phyloP scores from a whole-genome alignment of 2,329 filamentous ascomycete genomes.

The Emergomyces africanus region DNA sequence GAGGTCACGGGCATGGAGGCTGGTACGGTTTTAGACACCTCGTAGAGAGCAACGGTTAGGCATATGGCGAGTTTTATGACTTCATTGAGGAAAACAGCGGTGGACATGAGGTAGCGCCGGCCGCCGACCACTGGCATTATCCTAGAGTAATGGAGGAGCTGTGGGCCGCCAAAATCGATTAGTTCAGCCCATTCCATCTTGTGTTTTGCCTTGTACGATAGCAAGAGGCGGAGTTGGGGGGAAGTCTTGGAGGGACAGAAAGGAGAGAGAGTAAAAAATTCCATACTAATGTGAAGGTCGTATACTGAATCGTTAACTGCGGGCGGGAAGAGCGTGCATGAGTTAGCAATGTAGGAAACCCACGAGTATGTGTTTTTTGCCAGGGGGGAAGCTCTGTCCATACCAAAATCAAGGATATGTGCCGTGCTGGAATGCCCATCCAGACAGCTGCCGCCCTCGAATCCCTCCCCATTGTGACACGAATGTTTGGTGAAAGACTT shows the following conservation, averaged over 20 bases:
- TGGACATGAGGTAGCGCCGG: conserved; percentile 85
- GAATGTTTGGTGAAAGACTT: conserved; percentile 4
- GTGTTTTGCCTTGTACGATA: background rate
- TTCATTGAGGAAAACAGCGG: conserved; percentile 87
- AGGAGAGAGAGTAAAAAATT: background rate
- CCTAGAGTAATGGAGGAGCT: conserved; percentile 91
- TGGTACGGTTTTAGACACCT: conserved; percentile 64
- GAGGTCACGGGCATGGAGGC: conserved; percentile 68
- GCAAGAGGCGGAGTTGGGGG: background rate
- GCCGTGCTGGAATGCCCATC: conserved; percentile 21
- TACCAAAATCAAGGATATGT: conserved; percentile 30
- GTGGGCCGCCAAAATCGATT: conserved; percentile 4
- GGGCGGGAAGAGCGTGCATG: conserved; percentile 2
- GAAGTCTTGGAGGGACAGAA: background rate
- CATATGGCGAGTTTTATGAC: conserved; percentile 80
- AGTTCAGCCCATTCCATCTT: background rate
- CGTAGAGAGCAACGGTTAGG: conserved; percentile 75
- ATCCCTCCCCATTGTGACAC: conserved; percentile 21
- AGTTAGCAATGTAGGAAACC: conserved; percentile 2
- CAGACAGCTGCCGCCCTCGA: conserved; percentile 21
- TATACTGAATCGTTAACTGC: conserved; percentile 33
- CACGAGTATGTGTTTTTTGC: background rate
- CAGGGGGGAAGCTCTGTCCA: background rate
- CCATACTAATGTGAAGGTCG: conserved; percentile 32
- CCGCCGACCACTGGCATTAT: conserved; percentile 77